Conservation (phyloP, 345 rosid genomes). For the Reutealis trisperma region DNA sequence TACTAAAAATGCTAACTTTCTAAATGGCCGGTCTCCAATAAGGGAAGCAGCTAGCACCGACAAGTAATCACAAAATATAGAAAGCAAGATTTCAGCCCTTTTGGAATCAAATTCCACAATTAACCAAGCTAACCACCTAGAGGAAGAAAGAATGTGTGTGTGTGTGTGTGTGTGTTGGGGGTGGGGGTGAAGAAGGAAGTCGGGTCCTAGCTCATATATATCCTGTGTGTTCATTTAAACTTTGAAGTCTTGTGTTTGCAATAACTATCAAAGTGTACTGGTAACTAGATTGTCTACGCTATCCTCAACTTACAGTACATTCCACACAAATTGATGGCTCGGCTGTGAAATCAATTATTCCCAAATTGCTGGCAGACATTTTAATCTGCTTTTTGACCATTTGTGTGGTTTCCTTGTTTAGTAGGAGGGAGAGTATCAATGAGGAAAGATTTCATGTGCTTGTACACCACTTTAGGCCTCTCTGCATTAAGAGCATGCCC, state of each 20-base stretch:
- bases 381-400: constrained; percentile 38
- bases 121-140: too few species aligned
- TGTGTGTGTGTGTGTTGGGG: too few species aligned
- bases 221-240: too few species aligned
- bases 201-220: too few species aligned
- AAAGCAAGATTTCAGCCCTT: background rate
- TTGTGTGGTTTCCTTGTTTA: constrained; percentile 30
- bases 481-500: constrained; percentile 82
- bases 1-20: too few species aligned
- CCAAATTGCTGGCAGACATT: constrained; percentile 1
- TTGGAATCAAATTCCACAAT: background rate
- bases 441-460: constrained; percentile 68
- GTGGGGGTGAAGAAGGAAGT: too few species aligned
- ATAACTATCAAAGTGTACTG: too few species aligned
- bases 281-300: background rate
- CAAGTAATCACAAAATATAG: background rate
- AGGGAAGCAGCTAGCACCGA: background rate
- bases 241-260: too few species aligned
- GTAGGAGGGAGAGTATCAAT: constrained; percentile 36
- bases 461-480: constrained; percentile 63
- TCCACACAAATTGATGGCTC: background rate
- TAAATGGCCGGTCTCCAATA: background rate
- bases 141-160: too few species aligned
- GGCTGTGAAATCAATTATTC: background rate
- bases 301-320: background rate